phyloP scores from a whole-genome alignment of 129 eudicot genomes.

The Apium graveolens region DNA sequence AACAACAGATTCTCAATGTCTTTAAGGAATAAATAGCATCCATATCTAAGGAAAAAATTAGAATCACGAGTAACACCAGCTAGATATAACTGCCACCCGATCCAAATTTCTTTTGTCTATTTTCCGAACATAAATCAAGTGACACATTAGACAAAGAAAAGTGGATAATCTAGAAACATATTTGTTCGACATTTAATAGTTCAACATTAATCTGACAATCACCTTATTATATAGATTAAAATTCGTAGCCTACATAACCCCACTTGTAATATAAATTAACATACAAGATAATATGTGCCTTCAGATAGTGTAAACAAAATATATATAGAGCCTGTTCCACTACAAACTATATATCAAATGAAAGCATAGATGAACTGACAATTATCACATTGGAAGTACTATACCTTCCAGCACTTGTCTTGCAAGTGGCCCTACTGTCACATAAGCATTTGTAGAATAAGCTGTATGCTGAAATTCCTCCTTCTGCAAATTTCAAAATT shows the following conservation, averaged over 20 bases:
- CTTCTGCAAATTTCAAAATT: slow-evolving; percentile 44
- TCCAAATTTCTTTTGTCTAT: not conserved
- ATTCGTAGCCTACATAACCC: not conserved
- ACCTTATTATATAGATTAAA: not conserved
- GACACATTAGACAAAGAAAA: not conserved
- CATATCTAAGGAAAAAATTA: not conserved
- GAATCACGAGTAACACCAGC: not conserved
- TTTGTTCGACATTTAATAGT: not conserved
- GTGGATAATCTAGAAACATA: not conserved
- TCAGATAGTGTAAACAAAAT: not conserved
- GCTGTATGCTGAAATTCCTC: slow-evolving; percentile 96
- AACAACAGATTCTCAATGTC: not conserved
- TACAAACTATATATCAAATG: not conserved
- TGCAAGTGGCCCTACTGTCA: slow-evolving; percentile 75
- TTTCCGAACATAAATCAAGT: not conserved
- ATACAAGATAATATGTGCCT: not conserved
- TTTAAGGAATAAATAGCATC: not conserved
- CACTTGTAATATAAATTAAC: not conserved
- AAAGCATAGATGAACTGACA: not conserved
- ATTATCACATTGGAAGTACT: not conserved
- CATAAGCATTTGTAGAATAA: slow-evolving; percentile 90
- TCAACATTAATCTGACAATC: not conserved
- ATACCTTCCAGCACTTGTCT: slow-evolving; percentile 83
- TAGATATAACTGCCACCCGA: not conserved
- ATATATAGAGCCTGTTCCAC: not conserved